phyloP scores from a whole-genome alignment of 2,329 filamentous ascomycete species.

The Phyllosticta citriasiana region DNA sequence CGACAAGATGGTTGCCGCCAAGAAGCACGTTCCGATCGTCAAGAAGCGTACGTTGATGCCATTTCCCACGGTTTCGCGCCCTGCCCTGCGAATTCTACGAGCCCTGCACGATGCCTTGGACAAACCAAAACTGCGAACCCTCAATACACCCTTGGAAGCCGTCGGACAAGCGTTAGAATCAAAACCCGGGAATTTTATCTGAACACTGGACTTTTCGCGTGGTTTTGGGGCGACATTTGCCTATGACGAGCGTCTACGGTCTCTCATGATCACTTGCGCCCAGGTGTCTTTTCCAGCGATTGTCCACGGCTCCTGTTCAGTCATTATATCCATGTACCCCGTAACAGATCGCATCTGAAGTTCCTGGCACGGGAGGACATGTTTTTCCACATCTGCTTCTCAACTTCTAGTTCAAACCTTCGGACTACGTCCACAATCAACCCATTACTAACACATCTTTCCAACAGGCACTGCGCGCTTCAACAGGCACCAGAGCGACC shows the following conservation, averaged over 20 bases:
- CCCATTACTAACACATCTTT: neutral
- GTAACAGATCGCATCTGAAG: no score
- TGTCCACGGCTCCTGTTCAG: constrained; percentile 5
- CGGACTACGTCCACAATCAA: constrained; percentile 18
- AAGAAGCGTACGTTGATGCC: constrained; percentile 86
- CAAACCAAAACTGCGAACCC: neutral
- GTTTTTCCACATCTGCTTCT: no score
- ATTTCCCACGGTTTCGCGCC: neutral
- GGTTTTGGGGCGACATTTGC: neutral
- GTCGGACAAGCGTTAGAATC: neutral
- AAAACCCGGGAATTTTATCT: neutral
- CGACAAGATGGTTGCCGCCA: constrained; percentile 87
- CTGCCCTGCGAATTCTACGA: neutral
- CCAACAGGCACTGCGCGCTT: constrained; percentile 78
- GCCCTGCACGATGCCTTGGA: neutral
- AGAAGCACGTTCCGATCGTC: constrained; percentile 98
- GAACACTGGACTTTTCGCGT: neutral
- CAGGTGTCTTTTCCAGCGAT: neutral
- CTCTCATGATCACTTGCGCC: neutral
- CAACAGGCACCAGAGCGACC: constrained; percentile 94
- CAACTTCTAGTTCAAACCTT: constrained; percentile 19
- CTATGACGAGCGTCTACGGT: neutral
- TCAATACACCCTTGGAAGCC: neutral
- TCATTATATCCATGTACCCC: constrained; percentile 15
- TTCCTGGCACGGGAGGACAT: no score